Percentiles rank a stretch among this genome's conserved stretches.
phyloP scores from a whole-genome alignment of 345 rosid species.

The Nephelium lappaceum region DNA sequence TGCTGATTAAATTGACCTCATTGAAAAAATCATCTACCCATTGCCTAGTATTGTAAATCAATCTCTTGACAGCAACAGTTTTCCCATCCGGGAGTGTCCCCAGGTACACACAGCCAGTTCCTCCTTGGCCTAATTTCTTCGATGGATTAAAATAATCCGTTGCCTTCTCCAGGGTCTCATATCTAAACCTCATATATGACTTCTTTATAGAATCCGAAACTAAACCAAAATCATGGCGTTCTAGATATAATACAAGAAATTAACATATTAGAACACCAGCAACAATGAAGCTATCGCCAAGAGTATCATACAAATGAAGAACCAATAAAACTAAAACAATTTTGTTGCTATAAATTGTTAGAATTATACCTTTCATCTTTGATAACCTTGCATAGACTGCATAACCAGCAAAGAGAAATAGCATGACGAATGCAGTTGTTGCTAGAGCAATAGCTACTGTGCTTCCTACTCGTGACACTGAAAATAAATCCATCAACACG shows the following conservation, averaged over 20 bases:
- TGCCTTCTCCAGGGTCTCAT: slow-evolving; percentile 57
- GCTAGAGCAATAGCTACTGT: slow-evolving; percentile 35
- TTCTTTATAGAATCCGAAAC: slow-evolving; percentile 28
- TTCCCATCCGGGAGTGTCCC: slow-evolving; percentile 47
- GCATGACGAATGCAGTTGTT: slow-evolving; percentile 36
- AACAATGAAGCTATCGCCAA: not conserved
- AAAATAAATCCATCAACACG: slow-evolving; percentile 1
- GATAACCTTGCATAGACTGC: slow-evolving; percentile 26
- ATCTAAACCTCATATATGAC: slow-evolving; percentile 39
- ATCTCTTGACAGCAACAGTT: slow-evolving; percentile 52
- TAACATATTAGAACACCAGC: not conserved
- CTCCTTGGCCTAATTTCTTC: slow-evolving; percentile 59
- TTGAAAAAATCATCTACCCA: slow-evolving; percentile 66
- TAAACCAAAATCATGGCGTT: slow-evolving; percentile 29
- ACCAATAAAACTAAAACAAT: not conserved
- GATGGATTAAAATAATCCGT: slow-evolving; percentile 45
- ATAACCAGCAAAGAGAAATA: slow-evolving; percentile 38
- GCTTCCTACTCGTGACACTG: slow-evolving; percentile 33
- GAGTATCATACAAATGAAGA: too few species aligned
- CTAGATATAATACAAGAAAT: slow-evolving; percentile 20
- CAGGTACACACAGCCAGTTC: slow-evolving; percentile 48
- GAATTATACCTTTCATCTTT: slow-evolving; percentile 41
- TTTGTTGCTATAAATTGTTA: not conserved
- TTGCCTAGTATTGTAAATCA: slow-evolving; percentile 55
- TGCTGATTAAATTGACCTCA: slow-evolving; percentile 55